A percentile compares a stretch with the other conserved stretches of the same genome.
These are phyloP conservation scores for Chytridium lagenaria DNA, from an alignment of 371 early-diverging fungal genomes.

Conservation along the genomic window DNA sequence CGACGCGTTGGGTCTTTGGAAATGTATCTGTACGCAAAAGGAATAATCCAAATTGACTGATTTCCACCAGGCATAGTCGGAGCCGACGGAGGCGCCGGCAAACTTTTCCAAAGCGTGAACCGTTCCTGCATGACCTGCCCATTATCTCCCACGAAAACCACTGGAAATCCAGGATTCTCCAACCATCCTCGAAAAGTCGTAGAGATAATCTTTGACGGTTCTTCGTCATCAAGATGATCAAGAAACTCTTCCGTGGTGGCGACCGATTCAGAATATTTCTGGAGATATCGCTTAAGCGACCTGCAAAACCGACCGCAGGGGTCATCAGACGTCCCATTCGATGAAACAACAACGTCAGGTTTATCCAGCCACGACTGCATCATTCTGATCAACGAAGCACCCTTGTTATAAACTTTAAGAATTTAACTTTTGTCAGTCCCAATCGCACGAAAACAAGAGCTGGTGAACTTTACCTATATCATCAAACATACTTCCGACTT, in stretches of 20 bases:
- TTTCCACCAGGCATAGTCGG: not conserved
- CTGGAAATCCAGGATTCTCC: conserved; percentile 21
- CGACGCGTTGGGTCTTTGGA: not conserved
- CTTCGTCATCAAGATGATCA: conserved; percentile 20
- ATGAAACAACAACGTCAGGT: not conserved
- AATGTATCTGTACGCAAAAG: not conserved
- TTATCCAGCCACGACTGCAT: conserved; percentile 18
- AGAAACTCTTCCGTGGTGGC: conserved; percentile 19
- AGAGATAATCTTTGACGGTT: conserved; percentile 16
- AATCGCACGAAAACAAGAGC: conserved; percentile 5
- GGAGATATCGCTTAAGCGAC: conserved; percentile 20
- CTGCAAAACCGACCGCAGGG: conserved; percentile 26
- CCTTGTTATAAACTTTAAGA: conserved; percentile 33
- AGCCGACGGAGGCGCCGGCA: not conserved
- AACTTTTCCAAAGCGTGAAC: conserved; percentile 20
- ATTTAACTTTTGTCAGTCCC: not conserved
- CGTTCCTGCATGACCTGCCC: conserved; percentile 16
- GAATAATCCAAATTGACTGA: not conserved
- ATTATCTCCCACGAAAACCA: conserved; percentile 19
- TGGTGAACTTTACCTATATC: conserved; percentile 13
- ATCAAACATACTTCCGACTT: conserved; percentile 26
- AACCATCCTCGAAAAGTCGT: conserved; percentile 19
- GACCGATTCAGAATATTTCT: not conserved
- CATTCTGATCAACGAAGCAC: conserved; percentile 33
- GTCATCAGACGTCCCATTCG: not conserved